A percentile compares a stretch with the other conserved stretches of the same genome.
These are phyloP conservation scores for Talaromyces sp. DNA, from an alignment of 2,329 filamentous ascomycete genomes.

Conservation along the genomic window DNA sequence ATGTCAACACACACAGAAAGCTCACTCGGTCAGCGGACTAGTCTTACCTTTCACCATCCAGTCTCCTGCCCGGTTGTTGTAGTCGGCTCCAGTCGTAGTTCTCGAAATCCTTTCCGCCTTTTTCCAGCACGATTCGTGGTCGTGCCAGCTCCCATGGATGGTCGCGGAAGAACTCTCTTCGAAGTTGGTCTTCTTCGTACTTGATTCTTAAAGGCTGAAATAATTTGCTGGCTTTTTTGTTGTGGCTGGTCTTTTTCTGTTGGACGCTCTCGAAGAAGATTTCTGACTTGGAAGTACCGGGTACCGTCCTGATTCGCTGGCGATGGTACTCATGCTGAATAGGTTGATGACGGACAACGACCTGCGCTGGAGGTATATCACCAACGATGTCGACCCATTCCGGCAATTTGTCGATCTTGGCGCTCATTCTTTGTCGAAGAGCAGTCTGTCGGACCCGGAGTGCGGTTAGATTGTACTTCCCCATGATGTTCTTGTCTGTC, in stretches of 20 bases:
- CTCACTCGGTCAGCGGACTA: background rate
- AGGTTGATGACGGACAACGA: slow-evolving; percentile 56
- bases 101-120: slow-evolving; percentile 75
- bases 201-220: slow-evolving; percentile 74
- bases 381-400: slow-evolving; percentile 56
- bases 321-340: slow-evolving; percentile 43
- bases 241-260: slow-evolving; percentile 44
- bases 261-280: slow-evolving; percentile 36
- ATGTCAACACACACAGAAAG: background rate
- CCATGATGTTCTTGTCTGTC: slow-evolving; percentile 32
- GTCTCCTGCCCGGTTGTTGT: slow-evolving; percentile 66
- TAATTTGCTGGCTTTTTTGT: slow-evolving; percentile 65
- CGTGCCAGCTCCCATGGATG: slow-evolving; percentile 96
- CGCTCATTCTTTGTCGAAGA: slow-evolving; percentile 35
- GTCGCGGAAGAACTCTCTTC: slow-evolving; percentile 80
- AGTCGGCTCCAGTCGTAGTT: slow-evolving; percentile 75
- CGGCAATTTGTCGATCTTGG: slow-evolving; percentile 35
- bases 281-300: slow-evolving; percentile 30
- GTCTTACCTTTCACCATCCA: slow-evolving; percentile 79
- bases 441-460: slow-evolving; percentile 45
- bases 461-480: slow-evolving; percentile 46
- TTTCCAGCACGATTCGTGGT: slow-evolving; percentile 78
- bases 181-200: slow-evolving; percentile 80
- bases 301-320: slow-evolving; percentile 35
- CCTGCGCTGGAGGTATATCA: slow-evolving; percentile 58